A percentile compares a stretch with the other conserved stretches of the same genome.
Conservation (phyloP, 495 filamentous ascomycete species). For the Durotheca rogersii region DNA sequence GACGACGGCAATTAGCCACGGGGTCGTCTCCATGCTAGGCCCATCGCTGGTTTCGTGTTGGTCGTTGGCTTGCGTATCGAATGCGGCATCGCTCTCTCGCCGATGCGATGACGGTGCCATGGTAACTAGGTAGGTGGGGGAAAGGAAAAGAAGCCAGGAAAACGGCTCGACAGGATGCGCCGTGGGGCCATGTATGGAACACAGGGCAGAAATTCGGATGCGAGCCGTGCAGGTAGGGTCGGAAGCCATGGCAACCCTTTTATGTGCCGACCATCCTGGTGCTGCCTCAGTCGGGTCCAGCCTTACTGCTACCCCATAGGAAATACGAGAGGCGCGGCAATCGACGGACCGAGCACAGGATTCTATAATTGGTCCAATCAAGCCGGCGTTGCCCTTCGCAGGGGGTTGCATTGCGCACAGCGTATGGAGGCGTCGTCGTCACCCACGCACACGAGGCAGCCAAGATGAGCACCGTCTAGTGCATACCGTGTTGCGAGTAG, state of each 20-base stretch:
- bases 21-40: neutral
- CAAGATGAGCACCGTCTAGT: conserved; percentile 8
- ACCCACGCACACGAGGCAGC: conserved; percentile 18
- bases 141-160: neutral
- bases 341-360: conserved; percentile 10
- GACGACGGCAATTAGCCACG: conserved; percentile 39
- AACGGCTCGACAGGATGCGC: no score
- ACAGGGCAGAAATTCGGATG: neutral
- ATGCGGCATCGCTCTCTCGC: conserved; percentile 4
- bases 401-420: conserved; percentile 15
- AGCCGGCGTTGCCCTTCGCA: neutral
- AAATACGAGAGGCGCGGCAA: conserved; percentile 24
- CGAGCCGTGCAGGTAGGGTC: neutral
- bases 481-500: no score
- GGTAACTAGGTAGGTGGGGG: neutral
- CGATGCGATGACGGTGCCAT: conserved; percentile 23
- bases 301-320: neutral
- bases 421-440: conserved; percentile 13
- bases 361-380: conserved; percentile 31
- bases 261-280: conserved; percentile 10
- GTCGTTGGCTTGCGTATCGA: conserved; percentile 1
- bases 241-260: conserved; percentile 6
- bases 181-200: no score
- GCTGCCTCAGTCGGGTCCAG: neutral
- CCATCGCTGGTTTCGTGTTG: conserved; percentile 1